These are phyloP conservation scores for Coprinopsis sp. DNA, from an alignment of 768 basidiomycete species.

Conservation along the genomic window DNA sequence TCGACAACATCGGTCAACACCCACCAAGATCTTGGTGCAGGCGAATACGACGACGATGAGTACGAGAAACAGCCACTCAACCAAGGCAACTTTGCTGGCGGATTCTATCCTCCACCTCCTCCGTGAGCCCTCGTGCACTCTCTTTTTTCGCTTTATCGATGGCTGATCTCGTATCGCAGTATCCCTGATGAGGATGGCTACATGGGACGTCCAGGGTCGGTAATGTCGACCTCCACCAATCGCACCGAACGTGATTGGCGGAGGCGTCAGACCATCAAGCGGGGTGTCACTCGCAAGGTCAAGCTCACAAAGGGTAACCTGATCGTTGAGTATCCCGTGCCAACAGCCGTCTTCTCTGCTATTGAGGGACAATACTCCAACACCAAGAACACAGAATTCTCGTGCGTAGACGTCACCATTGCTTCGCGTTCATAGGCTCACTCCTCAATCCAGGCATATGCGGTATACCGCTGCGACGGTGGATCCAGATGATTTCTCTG, in stretches of 20 bases:
- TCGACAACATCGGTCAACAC: constrained; percentile 55
- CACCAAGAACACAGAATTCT: constrained; percentile 82
- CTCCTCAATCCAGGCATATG: constrained; percentile 62
- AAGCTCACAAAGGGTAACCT: constrained; percentile 92
- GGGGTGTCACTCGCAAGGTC: constrained; percentile 89
- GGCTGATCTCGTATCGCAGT: constrained; percentile 43
- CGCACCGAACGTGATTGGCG: constrained; percentile 60
- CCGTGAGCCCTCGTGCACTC: constrained; percentile 40
- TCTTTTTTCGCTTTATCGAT: not conserved
- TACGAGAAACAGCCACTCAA: constrained; percentile 78
- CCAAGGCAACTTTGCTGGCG: constrained; percentile 50
- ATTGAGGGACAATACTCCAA: constrained; percentile 75
- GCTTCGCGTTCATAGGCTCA: constrained; percentile 2
- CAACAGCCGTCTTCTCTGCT: constrained; percentile 76
- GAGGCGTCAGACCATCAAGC: constrained; percentile 86
- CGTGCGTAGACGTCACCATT: constrained; percentile 46
- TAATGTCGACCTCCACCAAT: constrained; percentile 49
- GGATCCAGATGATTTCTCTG: constrained; percentile 85
- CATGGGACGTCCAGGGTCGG: constrained; percentile 43
- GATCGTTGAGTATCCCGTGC: constrained; percentile 85
- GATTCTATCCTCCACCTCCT: constrained; percentile 79
- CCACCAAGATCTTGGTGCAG: constrained; percentile 45
- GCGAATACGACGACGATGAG: constrained; percentile 59
- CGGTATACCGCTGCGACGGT: constrained; percentile 89
- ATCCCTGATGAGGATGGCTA: constrained; percentile 64